A percentile compares a stretch with the other conserved stretches of the same genome.
Evolutionary conservation across 2,329 filamentous ascomycete species (phyloP).

Genomic region (Botrytis cinerea): DNA sequence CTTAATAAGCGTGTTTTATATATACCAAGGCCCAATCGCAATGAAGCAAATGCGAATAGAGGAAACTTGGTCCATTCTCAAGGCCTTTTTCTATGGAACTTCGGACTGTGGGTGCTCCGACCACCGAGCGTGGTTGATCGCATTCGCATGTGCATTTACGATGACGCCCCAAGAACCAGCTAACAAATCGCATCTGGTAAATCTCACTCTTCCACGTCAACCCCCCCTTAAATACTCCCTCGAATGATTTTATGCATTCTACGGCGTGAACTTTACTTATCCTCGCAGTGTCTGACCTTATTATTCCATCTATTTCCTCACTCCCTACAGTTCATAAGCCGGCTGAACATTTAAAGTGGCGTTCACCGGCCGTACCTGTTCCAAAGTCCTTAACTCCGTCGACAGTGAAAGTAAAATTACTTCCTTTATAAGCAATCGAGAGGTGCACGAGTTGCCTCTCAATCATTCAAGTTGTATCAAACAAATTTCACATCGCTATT

Average conservation of each 20-base stretch:
- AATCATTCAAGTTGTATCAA: slow-evolving; percentile 43
- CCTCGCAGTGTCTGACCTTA: neutral
- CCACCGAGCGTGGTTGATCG: neutral
- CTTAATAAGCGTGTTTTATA: neutral
- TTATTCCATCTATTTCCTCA: too few relatives aligned
- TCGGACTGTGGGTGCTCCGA: slow-evolving; percentile 8
- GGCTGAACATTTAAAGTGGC: slow-evolving; percentile 13
- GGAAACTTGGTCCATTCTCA: neutral
- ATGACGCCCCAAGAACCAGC: neutral
- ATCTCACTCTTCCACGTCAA: neutral
- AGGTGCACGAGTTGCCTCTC: slow-evolving; percentile 34
- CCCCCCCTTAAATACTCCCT: neutral
- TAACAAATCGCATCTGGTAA: neutral
- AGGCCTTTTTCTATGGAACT: neutral
- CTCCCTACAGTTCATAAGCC: neutral
- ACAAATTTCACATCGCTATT: slow-evolving; percentile 39
- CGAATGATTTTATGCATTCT: neutral
- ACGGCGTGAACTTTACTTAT: too few relatives aligned
- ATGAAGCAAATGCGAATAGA: slow-evolving; percentile 7
- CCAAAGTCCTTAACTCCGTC: slow-evolving; percentile 21
- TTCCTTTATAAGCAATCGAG: slow-evolving; percentile 28
- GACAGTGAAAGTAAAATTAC: slow-evolving; percentile 22
- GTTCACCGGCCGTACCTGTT: slow-evolving; percentile 3
- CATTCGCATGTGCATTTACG: neutral
- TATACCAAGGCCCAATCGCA: neutral